A percentile compares a stretch with the other conserved stretches of the same genome.
Evolutionary conservation across 805 yeast genomes (phyloP).

Genomic region (Jamesozyma lodderae): DNA sequence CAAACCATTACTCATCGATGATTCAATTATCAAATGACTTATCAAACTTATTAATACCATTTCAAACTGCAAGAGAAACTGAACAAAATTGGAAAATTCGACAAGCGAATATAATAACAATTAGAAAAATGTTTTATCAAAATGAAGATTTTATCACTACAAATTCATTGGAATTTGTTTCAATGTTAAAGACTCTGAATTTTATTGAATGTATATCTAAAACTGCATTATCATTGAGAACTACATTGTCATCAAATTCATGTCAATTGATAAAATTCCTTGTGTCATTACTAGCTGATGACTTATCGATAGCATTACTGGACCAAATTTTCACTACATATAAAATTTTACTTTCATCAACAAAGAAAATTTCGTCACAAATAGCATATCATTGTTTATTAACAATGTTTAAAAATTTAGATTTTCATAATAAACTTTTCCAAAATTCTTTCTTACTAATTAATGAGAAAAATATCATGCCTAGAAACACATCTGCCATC

Average conservation of each 20-base stretch:
- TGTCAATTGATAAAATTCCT: conserved; percentile 71
- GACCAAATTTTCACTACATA: conserved; percentile 30
- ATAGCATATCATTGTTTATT: conserved; percentile 34
- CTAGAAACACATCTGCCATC: conserved; percentile 57
- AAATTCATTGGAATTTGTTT: conserved; percentile 32
- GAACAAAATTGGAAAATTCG: conserved; percentile 79
- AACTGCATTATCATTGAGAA: conserved; percentile 64
- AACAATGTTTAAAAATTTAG: conserved; percentile 46
- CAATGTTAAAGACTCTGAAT: conserved; percentile 29
- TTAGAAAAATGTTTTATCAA: conserved; percentile 43
- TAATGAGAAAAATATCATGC: conserved; percentile 61
- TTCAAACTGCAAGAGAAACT: conserved; percentile 64
- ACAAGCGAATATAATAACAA: conserved; percentile 48
- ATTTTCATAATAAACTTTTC: conserved; percentile 44
- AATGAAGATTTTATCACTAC: conserved; percentile 45
- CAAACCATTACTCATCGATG: not conserved
- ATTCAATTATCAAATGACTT: conserved; percentile 20
- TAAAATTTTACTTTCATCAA: conserved; percentile 30
- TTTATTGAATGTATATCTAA: conserved; percentile 56
- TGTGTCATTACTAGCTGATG: conserved; percentile 18
- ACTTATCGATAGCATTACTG: conserved; percentile 25
- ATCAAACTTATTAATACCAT: conserved; percentile 30
- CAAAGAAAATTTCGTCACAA: conserved; percentile 32
- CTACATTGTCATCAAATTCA: conserved; percentile 69
- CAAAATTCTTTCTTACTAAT: conserved; percentile 43